Percentiles rank a stretch among this genome's conserved stretches.
These are phyloP conservation scores for Gautieria morchelliformis DNA, from an alignment of 768 basidiomycete species.

Conservation along the genomic window DNA sequence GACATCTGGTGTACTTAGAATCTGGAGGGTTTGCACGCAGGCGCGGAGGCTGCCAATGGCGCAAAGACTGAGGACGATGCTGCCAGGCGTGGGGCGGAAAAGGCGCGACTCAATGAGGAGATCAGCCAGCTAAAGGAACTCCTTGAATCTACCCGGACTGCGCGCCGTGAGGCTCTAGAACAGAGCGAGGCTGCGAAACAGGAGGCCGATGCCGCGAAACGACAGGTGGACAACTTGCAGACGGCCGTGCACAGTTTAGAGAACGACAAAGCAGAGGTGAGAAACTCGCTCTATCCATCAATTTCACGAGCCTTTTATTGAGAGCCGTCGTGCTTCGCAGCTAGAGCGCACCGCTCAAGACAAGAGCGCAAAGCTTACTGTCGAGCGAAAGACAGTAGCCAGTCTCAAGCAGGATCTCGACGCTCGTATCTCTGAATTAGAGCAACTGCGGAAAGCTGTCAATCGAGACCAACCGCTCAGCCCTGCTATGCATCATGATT, in stretches of 20 bases:
- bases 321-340: background rate
- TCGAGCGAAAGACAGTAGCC: constrained; percentile 3
- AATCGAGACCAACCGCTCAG: constrained; percentile 47
- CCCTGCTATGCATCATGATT: constrained; percentile 24
- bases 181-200: constrained; percentile 11
- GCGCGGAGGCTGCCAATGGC: constrained; percentile 28
- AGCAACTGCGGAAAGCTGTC: constrained; percentile 44
- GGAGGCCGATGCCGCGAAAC: constrained; percentile 9
- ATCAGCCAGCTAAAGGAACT: constrained; percentile 42
- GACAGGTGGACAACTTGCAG: constrained; percentile 5
- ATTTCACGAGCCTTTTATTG: background rate
- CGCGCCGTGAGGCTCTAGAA: constrained; percentile 16
- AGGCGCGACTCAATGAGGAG: constrained; percentile 43
- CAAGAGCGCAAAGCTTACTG: constrained; percentile 18
- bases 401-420: constrained; percentile 22
- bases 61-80: constrained; percentile 22
- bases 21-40: constrained; percentile 47
- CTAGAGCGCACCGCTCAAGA: constrained; percentile 17
- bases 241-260: constrained; percentile 9
- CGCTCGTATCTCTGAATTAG: constrained; percentile 41
- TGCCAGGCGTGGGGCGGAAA: constrained; percentile 44
- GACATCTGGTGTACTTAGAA: constrained; percentile 33
- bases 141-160: constrained; percentile 30
- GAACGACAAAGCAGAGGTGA: constrained; percentile 17
- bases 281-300: background rate